Base-by-base conservation (phyloP, 106 monocot species). In the Dendrobium officinale region DNA sequence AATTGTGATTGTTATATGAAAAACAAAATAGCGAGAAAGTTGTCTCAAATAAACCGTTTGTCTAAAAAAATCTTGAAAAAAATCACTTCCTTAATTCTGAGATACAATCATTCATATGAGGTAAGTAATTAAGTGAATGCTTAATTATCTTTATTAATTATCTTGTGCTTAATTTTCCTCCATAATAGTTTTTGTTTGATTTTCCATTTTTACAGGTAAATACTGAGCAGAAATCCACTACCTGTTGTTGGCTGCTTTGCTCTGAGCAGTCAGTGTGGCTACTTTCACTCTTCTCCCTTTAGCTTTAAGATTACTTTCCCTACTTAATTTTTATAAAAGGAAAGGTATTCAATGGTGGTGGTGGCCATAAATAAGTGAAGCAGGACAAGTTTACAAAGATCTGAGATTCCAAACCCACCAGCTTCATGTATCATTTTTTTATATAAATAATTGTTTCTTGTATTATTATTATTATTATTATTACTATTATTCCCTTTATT, bases 201-300 rank as follows among this genome's bases (percentile, higher is more conserved):
- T 72, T 40, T 16, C 3, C 72, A 37, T 51, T 9, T 74, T 19
- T 29, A n/a, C 74, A 74, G 74, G 74, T 74, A 74, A 74, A n/a
- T 74, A 74, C 42, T 74, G 74, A 74, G 43, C 20, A n/a, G 74
- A 74, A 74, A n/a, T 74, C 74, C 41, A 74, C 42, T 4, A 74
- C 4, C 20, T 42, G 43, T 42, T 74, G 74, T 42, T 74, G 74
- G 74, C 37, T 72, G 5, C 64, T 64, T 64, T 64, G 64, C 24
- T 9, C 64, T 64, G n/a, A 51, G 22, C 64, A 64, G 22, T 64
- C 24, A 22, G 64, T 27, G 27, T 64, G 64, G 70, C 70, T 33
- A 70, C 33, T 70, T 70, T 33, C 27, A 70, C 15, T 33, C 70
- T 15, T 37, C 70, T 33, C 24, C 11, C 33, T 70, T 70, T 70